These are phyloP conservation scores for Alternaria sp. DNA, from an alignment of 2,329 filamentous ascomycete species.

Conservation along the genomic window DNA sequence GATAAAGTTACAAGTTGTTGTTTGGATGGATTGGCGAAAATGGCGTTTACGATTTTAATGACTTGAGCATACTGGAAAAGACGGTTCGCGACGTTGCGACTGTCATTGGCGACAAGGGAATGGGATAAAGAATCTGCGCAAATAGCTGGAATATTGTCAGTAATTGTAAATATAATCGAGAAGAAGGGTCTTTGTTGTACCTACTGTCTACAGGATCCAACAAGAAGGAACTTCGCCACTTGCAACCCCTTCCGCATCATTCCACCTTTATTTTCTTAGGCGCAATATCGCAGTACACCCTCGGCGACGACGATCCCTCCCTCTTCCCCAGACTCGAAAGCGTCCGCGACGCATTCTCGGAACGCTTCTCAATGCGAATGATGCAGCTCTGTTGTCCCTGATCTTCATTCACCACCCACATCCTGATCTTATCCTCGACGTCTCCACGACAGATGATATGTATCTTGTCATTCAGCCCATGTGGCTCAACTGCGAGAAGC, in stretches of 20 bases:
- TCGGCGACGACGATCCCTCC: neutral
- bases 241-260: neutral
- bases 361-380: neutral
- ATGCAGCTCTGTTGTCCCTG: neutral
- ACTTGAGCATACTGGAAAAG: neutral
- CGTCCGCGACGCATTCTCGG: neutral
- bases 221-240: neutral
- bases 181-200: neutral
- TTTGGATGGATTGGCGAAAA: neutral
- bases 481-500: neutral
- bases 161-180: neutral
- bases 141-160: neutral
- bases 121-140: neutral
- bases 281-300: neutral
- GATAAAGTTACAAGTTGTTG: neutral
- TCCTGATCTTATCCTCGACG: neutral
- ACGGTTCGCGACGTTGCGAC: neutral
- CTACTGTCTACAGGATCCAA: neutral
- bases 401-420: neutral
- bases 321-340: neutral
- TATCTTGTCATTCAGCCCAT: neutral
- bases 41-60: slow-evolving; percentile 1
- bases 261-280: neutral
- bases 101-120: neutral
- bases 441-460: neutral